phyloP scores from a whole-genome alignment of 1,284 basidiomycete genomes.

The Microbotryum scabiosae region DNA sequence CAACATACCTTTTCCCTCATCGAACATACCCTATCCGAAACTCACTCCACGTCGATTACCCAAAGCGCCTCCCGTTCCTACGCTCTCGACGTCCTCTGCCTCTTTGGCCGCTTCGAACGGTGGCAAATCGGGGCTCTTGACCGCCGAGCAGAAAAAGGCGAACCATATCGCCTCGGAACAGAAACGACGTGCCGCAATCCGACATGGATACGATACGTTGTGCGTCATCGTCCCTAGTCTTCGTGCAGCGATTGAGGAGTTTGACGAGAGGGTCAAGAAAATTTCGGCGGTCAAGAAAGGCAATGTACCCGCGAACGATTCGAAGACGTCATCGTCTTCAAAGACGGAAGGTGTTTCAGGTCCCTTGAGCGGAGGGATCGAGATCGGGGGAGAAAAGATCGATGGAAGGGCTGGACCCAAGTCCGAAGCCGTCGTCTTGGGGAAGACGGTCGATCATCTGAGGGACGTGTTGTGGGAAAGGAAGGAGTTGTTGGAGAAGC shows the following conservation, averaged over 20 bases:
- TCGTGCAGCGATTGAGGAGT: conserved; percentile 54
- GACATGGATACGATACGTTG: conserved; percentile 75
- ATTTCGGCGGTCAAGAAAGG: conserved; percentile 38
- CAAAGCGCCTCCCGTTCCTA: background rate
- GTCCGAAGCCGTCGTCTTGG: conserved; percentile 73
- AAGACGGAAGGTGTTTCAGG: conserved; percentile 8
- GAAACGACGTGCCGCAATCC: conserved; percentile 77
- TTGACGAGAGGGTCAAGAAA: conserved; percentile 46
- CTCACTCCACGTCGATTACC: background rate
- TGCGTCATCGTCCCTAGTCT: conserved; percentile 71
- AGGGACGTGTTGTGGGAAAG: conserved; percentile 55
- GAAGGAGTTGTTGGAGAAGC: conserved; percentile 49
- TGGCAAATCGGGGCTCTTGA: conserved; percentile 47
- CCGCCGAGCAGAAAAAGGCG: conserved; percentile 77
- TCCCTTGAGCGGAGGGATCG: conserved; percentile 32
- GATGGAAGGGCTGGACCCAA: conserved; percentile 73
- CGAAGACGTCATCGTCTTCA: background rate
- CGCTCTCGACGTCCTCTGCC: background rate
- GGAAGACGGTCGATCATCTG: conserved; percentile 78
- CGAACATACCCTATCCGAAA: background rate
- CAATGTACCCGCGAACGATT: conserved; percentile 34
- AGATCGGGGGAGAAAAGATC: conserved; percentile 51
- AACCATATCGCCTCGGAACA: conserved; percentile 91
- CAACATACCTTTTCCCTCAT: conserved; percentile 10
- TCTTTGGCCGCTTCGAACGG: background rate